Base-by-base conservation (phyloP, 2,329 filamentous ascomycete species). In the Parastagonospora avenae region DNA sequence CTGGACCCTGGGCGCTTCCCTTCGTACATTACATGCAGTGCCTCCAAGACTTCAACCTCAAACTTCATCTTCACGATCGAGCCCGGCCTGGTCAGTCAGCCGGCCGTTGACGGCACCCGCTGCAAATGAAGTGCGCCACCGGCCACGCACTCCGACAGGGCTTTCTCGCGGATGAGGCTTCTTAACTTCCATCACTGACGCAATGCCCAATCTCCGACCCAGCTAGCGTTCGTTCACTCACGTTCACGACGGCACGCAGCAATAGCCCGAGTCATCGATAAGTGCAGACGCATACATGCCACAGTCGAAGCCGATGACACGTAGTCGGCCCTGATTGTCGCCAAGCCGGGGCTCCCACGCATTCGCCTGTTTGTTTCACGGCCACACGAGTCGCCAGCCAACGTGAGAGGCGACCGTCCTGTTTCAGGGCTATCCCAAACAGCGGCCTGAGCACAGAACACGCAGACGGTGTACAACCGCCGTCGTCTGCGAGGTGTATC, bases 341-440 rank as follows among this genome's bases (percentile, higher is more conserved):
- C 50, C 46, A 36, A 51, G 46, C 37, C 54, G 43, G 38, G 37
- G 38, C 27, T 38, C 29, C 40, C 40, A 14, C 28, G 32, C 33
- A 36, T 27, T 38, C 27, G 33, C 35, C 47, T 53, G 54, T 54
- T 59, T 57, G 55, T 63, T 60, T 60, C 55, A 55, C 47, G 39
- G 42, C 46, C 57, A 59, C 57, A 59, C 52, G 58, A 55, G 37
- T 60, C 58, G 51, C 50, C 54, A 48, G 55, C 52, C 40, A 16
- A 46, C 32, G 55, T 47, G 57, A 56, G 52, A 24, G 19, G 19
- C 19, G 51, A 50, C 52, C 52, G 38, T 45, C 55, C 62, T 60
- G 58, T 63, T 60, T 67, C 66, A 70, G 59, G 53, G 49, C 41
- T 45, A 52, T 48, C 42, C 43, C 55, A 57, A 57, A 64, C 55